Conservation (phyloP, 139 green algal species). For the Tetradesmus obliquus region DNA sequence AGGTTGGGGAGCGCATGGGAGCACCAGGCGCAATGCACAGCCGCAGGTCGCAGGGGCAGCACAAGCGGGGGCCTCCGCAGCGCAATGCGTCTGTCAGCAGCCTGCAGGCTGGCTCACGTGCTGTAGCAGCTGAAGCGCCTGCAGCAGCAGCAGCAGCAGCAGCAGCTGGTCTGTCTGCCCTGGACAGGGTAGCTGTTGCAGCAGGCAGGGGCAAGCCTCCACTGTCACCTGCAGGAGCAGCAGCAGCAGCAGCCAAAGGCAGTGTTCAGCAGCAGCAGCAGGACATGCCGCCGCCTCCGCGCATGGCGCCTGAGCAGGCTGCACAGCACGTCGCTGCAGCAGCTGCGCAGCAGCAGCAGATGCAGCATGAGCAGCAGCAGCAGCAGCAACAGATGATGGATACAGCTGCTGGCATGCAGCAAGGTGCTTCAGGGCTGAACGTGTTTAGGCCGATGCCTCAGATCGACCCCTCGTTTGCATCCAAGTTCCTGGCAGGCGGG, state of each 20-base stretch:
- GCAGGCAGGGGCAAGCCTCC: neutral
- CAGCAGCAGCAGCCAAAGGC: neutral
- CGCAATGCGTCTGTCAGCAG: neutral
- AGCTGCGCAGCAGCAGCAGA: slow-evolving; percentile 24
- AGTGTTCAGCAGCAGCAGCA: neutral
- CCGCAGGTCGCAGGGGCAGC: neutral
- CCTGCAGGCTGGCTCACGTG: neutral
- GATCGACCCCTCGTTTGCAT: slow-evolving; percentile 29
- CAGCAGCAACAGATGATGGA: neutral
- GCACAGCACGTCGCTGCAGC: neutral
- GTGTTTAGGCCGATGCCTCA: slow-evolving; percentile 44
- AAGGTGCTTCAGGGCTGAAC: slow-evolving; percentile 9
- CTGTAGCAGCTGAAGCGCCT: neutral
- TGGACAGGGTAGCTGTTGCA: neutral
- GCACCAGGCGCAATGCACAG: neutral
- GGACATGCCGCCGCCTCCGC: neutral
- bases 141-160: slow-evolving; percentile 20
- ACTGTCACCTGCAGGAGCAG: neutral
- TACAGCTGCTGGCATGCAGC: neutral
- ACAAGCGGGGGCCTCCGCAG: neutral
- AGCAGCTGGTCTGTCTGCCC: neutral
- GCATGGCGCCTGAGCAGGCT: slow-evolving; percentile 9
- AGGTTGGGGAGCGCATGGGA: neutral
- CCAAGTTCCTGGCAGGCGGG: slow-evolving; percentile 37
- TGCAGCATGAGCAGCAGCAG: neutral